These are phyloP conservation scores for Wickerhamomyces queroliae DNA, from an alignment of 805 yeast genomes.

Conservation along the genomic window DNA sequence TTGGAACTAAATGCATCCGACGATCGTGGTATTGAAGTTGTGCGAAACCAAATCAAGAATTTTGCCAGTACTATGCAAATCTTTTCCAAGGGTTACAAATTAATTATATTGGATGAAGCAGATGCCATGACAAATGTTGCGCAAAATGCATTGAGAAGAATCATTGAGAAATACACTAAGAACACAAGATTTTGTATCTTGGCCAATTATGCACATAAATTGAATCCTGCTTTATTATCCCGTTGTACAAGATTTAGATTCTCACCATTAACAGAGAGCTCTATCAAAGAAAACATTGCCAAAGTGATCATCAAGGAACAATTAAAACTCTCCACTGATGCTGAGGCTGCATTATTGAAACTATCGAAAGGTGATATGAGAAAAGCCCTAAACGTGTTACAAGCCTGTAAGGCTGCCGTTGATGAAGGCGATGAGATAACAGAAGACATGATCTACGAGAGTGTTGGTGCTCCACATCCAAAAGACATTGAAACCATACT, in stretches of 20 bases:
- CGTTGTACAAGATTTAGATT: conserved; percentile 95
- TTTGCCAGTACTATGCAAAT: conserved; percentile 96
- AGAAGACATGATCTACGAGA: conserved; percentile 78
- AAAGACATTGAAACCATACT: conserved; percentile 71
- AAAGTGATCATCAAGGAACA: conserved; percentile 67
- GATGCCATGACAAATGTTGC: conserved; percentile 91
- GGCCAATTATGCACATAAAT: conserved; percentile 93
- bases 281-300: conserved; percentile 62
- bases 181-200: conserved; percentile 93
- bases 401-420: conserved; percentile 83
- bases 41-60: conserved; percentile 93
- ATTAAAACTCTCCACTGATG: conserved; percentile 51
- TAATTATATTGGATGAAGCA: conserved; percentile 92
- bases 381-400: conserved; percentile 86
- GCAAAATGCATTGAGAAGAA: conserved; percentile 72
- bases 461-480: conserved; percentile 95
- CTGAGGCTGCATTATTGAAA: conserved; percentile 57
- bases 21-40: conserved; percentile 97
- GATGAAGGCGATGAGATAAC: conserved; percentile 53
- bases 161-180: conserved; percentile 86
- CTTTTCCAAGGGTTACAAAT: conserved; percentile 77
- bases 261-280: conserved; percentile 65
- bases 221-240: conserved; percentile 90
- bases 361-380: conserved; percentile 97
- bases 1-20: conserved; percentile 94